These are phyloP conservation scores for Wolfiporia cocos DNA, from an alignment of 1,284 basidiomycete species.

Conservation along the genomic window DNA sequence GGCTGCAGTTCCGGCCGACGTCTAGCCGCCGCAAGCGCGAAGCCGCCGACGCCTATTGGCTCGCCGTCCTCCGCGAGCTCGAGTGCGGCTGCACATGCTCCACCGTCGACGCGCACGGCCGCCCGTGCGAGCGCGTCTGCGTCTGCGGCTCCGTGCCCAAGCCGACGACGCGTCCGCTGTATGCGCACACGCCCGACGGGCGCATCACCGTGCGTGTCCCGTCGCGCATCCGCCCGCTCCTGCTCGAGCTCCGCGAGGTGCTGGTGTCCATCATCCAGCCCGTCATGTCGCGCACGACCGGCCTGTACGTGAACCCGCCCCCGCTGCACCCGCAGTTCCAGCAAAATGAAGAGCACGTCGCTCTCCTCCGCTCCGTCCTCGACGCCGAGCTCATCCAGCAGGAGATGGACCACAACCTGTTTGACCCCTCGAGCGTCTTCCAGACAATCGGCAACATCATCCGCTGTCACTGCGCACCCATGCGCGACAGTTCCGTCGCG, in stretches of 20 bases:
- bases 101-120: constrained; percentile 57
- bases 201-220: constrained; percentile 59
- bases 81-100: constrained; percentile 81
- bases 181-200: constrained; percentile 35
- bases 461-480: constrained; percentile 90
- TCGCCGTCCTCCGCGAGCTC: constrained; percentile 74
- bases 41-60: constrained; percentile 81
- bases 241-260: constrained; percentile 77
- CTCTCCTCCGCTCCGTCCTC: constrained; percentile 53
- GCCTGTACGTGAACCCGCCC: constrained; percentile 21
- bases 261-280: constrained; percentile 81
- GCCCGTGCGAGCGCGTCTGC: constrained; percentile 42
- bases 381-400: constrained; percentile 75
- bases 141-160: constrained; percentile 17
- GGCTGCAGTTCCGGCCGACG: constrained; percentile 68
- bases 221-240: constrained; percentile 68
- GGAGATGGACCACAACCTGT: constrained; percentile 73
- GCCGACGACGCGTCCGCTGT: constrained; percentile 30
- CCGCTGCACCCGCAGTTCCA: constrained; percentile 21
- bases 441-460: constrained; percentile 75
- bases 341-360: constrained; percentile 42
- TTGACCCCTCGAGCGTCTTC: constrained; percentile 81
- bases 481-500: constrained; percentile 83
- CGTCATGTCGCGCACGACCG: constrained; percentile 23
- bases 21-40: constrained; percentile 70